These are phyloP conservation scores for Leccinum broughii DNA, from an alignment of 768 basidiomycete species.

Conservation along the genomic window DNA sequence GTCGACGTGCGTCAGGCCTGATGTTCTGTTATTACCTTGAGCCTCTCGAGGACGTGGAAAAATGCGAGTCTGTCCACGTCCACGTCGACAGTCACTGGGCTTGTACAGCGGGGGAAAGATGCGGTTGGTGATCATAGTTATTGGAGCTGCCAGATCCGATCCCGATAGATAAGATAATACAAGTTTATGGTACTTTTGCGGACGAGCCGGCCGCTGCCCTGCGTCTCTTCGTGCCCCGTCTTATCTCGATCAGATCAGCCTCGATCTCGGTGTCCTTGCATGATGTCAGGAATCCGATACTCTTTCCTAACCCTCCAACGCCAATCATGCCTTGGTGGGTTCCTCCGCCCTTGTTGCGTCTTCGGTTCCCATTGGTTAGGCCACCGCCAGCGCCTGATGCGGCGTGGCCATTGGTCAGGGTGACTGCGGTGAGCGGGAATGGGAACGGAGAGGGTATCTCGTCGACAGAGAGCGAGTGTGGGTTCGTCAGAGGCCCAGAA, in stretches of 20 bases:
- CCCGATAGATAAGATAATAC: constrained; percentile 33
- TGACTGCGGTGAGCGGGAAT: constrained; percentile 61
- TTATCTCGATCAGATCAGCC: constrained; percentile 73
- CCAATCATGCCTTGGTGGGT: constrained; percentile 54
- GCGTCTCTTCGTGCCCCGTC: constrained; percentile 66
- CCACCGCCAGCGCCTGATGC: constrained; percentile 38
- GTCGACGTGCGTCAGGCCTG: not conserved
- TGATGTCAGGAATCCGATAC: constrained; percentile 52
- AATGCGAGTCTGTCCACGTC: constrained; percentile 79
- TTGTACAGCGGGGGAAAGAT: constrained; percentile 61
- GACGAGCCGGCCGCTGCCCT: constrained; percentile 35
- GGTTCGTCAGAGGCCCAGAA: constrained; percentile 51
- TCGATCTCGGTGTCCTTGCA: constrained; percentile 75
- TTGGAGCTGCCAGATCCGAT: constrained; percentile 13
- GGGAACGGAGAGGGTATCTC: constrained; percentile 87
- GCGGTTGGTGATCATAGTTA: constrained; percentile 32
- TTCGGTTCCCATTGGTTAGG: constrained; percentile 38
- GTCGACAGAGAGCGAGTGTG: constrained; percentile 82
- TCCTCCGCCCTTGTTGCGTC: constrained; percentile 55
- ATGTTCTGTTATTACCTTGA: constrained; percentile 62
- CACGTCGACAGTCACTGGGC: constrained; percentile 45
- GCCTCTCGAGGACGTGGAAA: constrained; percentile 82
- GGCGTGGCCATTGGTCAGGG: constrained; percentile 38
- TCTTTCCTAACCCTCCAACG: constrained; percentile 74
- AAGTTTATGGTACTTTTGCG: constrained; percentile 29